Base-by-base conservation (phyloP, 176 grass and related monocot species). In the Canna indica region DNA sequence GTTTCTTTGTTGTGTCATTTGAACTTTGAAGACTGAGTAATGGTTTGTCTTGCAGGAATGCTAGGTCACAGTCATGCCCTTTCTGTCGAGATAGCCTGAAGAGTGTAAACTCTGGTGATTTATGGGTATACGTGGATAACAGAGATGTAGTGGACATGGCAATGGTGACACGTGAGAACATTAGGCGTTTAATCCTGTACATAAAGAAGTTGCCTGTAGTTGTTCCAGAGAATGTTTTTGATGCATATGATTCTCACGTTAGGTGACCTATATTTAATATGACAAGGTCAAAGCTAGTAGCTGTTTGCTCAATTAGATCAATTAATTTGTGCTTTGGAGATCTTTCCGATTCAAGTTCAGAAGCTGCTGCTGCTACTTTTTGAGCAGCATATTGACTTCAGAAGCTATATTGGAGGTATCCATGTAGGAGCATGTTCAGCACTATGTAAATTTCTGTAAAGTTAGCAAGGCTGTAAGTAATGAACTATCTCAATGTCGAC, bases 71-170 rank as follows among this genome's bases (percentile, higher is more conserved):
- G 38, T 88, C 82, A 26, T 88, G 88, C n/a, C 88, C 88, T 46
- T 91, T 91, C 85, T 91, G 88, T 46, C 82, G 82, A 22, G 82
- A 85, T 61, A 91, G 77, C 74, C 73, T 91, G 72, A 87, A 85
- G 54, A 88, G 84, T 75, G 84, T 81, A 7, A 69, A 80, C 41
- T 78, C 85, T 22, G 67, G 70, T 46, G 78, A 88, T 83, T 69
- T 91, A 31, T 91, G 88, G 88, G 75, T 91, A 50, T 91, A 83
- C 5, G 67, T 82, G 0, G 82, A 85, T 47, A 74, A 60, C 32
- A 79, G 87, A 54, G 82, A 91, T 46, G 74, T 91, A 33, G 82
- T 91, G 0, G 88, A 91, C 67, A 69, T 82, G 73, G 85, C 79
- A 57, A 83, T 79, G 0, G 69, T 91, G 17, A 82, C 82, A 2